A percentile compares a stretch with the other conserved stretches of the same genome.
phyloP scores from a whole-genome alignment of 495 filamentous ascomycete genomes.

The Neurospora sp. region DNA sequence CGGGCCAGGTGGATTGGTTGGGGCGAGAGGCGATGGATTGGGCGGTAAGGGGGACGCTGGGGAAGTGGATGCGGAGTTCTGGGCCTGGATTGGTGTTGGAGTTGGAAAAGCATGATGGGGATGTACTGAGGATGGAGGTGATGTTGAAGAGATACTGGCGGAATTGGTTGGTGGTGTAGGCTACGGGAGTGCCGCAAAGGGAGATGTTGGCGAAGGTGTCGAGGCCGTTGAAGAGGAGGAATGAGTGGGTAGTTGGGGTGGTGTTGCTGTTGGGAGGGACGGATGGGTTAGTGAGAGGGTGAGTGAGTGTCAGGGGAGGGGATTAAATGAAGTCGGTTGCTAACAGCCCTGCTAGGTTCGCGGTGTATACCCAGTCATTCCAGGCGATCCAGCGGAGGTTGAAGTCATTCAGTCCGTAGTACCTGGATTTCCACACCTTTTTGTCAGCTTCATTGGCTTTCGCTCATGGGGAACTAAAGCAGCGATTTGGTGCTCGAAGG shows the following conservation, averaged over 20 bases:
- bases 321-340: constrained; percentile 6
- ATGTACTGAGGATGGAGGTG: constrained; percentile 33
- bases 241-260: constrained; percentile 21
- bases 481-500: too few relatives aligned
- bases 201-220: constrained; percentile 56
- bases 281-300: neutral
- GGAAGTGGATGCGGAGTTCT: constrained; percentile 47
- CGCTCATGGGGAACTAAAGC: too few relatives aligned
- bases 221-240: constrained; percentile 54
- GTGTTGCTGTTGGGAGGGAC: constrained; percentile 5
- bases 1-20: constrained; percentile 44
- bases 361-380: constrained; percentile 56
- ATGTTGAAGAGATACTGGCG: constrained; percentile 63
- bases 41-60: neutral
- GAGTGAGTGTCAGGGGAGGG: too few relatives aligned
- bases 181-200: constrained; percentile 52
- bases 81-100: constrained; percentile 14
- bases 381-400: constrained; percentile 50
- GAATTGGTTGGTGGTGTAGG: constrained; percentile 60
- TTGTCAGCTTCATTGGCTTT: too few relatives aligned
- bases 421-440: constrained; percentile 10
- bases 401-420: constrained; percentile 50
- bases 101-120: constrained; percentile 26
- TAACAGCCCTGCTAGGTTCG: constrained; percentile 38
- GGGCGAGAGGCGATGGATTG: constrained; percentile 44